phyloP scores from a whole-genome alignment of 202 grass and related monocot species.

The Hordeum pubiflorum region DNA sequence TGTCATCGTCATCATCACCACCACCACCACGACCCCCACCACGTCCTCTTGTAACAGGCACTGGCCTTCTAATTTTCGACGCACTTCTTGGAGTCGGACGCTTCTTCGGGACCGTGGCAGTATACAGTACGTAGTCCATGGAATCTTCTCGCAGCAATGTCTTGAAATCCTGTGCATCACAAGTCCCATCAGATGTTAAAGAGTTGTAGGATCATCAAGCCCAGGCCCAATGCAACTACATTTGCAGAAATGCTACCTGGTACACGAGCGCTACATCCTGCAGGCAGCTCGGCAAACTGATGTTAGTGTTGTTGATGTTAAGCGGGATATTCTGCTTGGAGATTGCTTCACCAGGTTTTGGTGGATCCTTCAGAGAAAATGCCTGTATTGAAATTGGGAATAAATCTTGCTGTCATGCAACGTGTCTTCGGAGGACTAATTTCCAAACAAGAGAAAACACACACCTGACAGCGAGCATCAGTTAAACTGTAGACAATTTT shows the following conservation, averaged over 20 bases:
- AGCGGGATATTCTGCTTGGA: conserved; percentile 89
- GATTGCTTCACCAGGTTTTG: conserved; percentile 68
- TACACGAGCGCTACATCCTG: conserved; percentile 73
- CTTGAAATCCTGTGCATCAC: conserved; percentile 76
- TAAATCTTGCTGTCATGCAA: conserved; percentile 12
- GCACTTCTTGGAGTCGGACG: conserved; percentile 59
- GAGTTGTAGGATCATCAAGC: neutral
- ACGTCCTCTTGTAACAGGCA: conserved; percentile 20
- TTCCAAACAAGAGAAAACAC: neutral
- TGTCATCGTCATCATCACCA: conserved; percentile 24
- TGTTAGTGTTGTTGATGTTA: conserved; percentile 47
- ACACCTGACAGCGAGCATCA: conserved; percentile 85
- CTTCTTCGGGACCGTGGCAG: conserved; percentile 56
- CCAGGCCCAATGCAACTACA: conserved; percentile 5
- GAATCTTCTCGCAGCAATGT: conserved; percentile 71
- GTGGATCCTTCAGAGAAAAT: conserved; percentile 85
- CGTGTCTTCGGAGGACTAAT: conserved; percentile 4
- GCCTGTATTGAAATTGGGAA: conserved; percentile 55
- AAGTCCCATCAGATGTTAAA: conserved; percentile 8
- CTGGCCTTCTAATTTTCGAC: conserved; percentile 48
- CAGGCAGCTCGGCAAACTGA: conserved; percentile 47
- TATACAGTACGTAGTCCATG: conserved; percentile 66
- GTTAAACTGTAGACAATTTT: conserved; percentile 84
- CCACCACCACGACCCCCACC: conserved; percentile 29
- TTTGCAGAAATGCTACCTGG: conserved; percentile 48